Base-by-base conservation (phyloP, 768 basidiomycete species). In the Pisolithus microcarpus region DNA sequence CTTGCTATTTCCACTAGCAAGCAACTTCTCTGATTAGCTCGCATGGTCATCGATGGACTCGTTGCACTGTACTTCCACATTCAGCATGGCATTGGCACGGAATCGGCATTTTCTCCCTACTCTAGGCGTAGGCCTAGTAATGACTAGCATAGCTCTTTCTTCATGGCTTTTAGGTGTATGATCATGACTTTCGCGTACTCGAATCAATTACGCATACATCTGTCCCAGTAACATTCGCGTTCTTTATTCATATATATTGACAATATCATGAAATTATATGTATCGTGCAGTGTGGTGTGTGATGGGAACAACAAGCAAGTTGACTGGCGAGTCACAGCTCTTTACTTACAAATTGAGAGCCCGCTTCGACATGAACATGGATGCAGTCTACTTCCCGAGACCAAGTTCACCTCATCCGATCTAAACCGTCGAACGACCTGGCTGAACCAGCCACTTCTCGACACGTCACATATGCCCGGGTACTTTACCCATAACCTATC, bases 1-100 rank as follows among this genome's bases (percentile, higher is more conserved):
- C 65, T 81, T 43, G 65, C 61, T 21, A 37, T 63, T 30, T 58
- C 63, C 34, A 67, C 61, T 24, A 58, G 63, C 52, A 56, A 56
- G 24, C 54, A 44, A 4, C 65, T 49, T 55, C 30, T 38, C 18
- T 38, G 39, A 38, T 38, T n/a, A 38, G 38, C 37, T 24, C 3
- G 45, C 49, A 43, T 53, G 6, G 24, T 24, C 38, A 52, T 60
- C 54, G 43, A 44, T 30, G 26, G 43, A 44, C 43, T 26, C 24
- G 43, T 26, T 30, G 34, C 34, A 34, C 34, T 34, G 34, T 34
- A 34, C 34, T 34, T 31, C 34, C 34, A 21, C 18, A 39, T 39
- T 42, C 5, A 21, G 54, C 55, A 44, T 37, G 45, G 49, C 48
- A 54, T 56, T 40, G 34, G 48, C 40, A 56, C n/a, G 26, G 21